Conservation (phyloP, 768 basidiomycete genomes). For the Boletus tylopilopsis region DNA sequence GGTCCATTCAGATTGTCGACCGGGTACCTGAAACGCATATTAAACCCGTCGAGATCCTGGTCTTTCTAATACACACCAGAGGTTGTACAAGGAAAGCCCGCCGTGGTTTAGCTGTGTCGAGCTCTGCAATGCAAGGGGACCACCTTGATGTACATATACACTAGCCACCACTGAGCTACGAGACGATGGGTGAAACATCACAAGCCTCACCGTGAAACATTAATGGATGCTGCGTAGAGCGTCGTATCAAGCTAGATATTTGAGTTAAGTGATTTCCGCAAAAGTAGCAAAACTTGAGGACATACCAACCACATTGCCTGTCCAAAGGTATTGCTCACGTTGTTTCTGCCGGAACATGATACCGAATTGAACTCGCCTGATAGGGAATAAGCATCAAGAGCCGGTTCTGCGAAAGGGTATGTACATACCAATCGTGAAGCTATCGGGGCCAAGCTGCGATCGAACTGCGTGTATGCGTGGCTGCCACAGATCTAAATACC, state of each 20-base stretch:
- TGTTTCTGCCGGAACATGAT: conserved; percentile 47
- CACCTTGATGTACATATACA: conserved; percentile 53
- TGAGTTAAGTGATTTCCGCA: not conserved
- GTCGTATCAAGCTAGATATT: conserved; percentile 6
- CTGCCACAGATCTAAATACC: conserved; percentile 55
- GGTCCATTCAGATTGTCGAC: conserved; percentile 46
- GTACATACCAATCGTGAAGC: conserved; percentile 44
- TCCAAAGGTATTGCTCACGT: conserved; percentile 39
- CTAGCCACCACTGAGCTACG: conserved; percentile 21
- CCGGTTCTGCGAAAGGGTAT: not conserved
- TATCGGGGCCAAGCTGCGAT: conserved; percentile 43
- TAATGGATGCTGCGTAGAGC: conserved; percentile 34
- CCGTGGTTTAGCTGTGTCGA: conserved; percentile 31
- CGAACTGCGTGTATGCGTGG: conserved; percentile 47
- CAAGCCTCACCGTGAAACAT: conserved; percentile 40
- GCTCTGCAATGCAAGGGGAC: conserved; percentile 48
- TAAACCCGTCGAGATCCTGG: not conserved
- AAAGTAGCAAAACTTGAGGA: not conserved
- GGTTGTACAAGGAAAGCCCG: conserved; percentile 41
- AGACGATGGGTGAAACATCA: not conserved
- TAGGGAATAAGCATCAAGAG: not conserved
- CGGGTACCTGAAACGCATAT: conserved; percentile 39
- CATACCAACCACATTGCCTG: conserved; percentile 52
- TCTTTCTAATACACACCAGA: conserved; percentile 37
- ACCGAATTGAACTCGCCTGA: conserved; percentile 55